Evolutionary conservation across 164 flowering plant genomes (phyloP).

Genomic region (Taxillus chinensis): DNA sequence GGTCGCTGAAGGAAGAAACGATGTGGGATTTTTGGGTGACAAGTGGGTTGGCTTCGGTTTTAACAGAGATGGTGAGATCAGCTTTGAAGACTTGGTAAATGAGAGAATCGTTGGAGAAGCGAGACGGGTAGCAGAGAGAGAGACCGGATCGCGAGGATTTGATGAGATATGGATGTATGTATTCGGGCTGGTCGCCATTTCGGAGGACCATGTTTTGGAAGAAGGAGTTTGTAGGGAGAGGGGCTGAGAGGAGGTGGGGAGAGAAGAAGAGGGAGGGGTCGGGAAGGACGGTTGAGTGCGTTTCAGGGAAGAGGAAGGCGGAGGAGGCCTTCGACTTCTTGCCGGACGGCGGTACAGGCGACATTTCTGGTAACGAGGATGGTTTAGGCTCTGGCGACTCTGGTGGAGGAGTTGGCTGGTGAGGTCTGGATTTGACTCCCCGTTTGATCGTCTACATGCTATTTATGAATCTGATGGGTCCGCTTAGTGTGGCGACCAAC

Average conservation of each 20-base stretch:
- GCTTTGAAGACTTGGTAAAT: constrained; percentile 48
- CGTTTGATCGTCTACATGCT: background rate
- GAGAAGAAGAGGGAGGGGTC: constrained; percentile 79
- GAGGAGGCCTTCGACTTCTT: background rate
- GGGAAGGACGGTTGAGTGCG: constrained; percentile 69
- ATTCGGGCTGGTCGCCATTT: constrained; percentile 86
- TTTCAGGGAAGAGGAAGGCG: constrained; percentile 48
- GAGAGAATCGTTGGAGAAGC: constrained; percentile 37
- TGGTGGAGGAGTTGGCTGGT: background rate
- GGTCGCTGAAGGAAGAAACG: constrained; percentile 55
- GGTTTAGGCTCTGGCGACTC: background rate
- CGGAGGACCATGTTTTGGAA: constrained; percentile 83
- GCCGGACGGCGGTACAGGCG: constrained; percentile 6
- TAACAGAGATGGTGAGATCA: constrained; percentile 56
- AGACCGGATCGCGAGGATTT: constrained; percentile 55
- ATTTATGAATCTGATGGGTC: no score
- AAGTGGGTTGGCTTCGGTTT: constrained; percentile 4
- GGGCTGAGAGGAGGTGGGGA: constrained; percentile 56
- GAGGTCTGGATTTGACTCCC: background rate
- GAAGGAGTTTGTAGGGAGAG: constrained; percentile 91
- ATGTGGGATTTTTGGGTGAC: constrained; percentile 21
- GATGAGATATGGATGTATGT: constrained; percentile 84
- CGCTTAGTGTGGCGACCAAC: no score
- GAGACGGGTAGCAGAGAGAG: constrained; percentile 69
- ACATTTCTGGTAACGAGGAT: constrained; percentile 6